Evolutionary conservation across 2,329 filamentous ascomycete genomes (phyloP).

Genomic region (Penicillium italicum): DNA sequence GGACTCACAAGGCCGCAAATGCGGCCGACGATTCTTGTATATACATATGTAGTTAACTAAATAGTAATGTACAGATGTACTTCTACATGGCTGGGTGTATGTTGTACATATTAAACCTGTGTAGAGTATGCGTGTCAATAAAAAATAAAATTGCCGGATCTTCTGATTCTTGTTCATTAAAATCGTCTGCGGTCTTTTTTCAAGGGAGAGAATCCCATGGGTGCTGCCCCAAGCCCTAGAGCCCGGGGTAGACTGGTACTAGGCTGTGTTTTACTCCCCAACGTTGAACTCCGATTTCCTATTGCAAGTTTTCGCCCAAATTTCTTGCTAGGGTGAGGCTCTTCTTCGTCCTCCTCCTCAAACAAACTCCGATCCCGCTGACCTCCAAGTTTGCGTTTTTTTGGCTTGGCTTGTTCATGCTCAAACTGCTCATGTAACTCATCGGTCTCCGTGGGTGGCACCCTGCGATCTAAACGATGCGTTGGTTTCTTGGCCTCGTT

Average conservation of each 20-base stretch:
- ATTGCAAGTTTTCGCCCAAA: constrained; percentile 26
- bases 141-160: background rate
- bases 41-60: no score
- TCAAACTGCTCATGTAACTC: constrained; percentile 21
- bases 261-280: constrained; percentile 16
- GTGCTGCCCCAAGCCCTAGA: constrained; percentile 42
- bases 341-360: constrained; percentile 55
- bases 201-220: constrained; percentile 65
- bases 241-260: constrained; percentile 8
- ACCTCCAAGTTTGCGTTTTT: constrained; percentile 68
- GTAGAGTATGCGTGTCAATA: background rate
- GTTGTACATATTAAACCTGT: background rate
- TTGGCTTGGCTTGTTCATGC: constrained; percentile 49
- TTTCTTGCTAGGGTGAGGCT: constrained; percentile 19
- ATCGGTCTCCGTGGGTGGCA: constrained; percentile 17
- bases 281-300: constrained; percentile 18
- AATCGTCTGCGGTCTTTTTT: constrained; percentile 61
- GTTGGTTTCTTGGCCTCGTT: constrained; percentile 6
- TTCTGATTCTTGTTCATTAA: constrained; percentile 5
- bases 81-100: no score
- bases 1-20: no score
- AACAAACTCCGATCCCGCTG: constrained; percentile 64
- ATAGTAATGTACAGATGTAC: no score
- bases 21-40: no score
- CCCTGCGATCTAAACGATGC: constrained; percentile 2